Conservation (phyloP, 345 rosid species). For the Populus pruinosa region DNA sequence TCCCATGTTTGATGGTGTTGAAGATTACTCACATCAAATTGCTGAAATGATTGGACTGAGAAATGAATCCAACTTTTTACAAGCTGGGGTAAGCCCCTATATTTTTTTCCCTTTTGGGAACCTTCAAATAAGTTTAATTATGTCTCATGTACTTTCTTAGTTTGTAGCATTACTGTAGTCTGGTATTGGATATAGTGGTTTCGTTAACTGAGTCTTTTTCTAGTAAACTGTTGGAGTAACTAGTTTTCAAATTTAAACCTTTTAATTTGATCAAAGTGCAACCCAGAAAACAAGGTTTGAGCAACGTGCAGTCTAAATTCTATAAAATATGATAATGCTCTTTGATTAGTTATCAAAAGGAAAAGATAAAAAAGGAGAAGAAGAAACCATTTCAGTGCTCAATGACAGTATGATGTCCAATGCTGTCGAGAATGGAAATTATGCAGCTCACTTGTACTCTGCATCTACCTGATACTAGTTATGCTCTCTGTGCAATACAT, state of each 20-base stretch:
- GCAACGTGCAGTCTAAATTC: background rate
- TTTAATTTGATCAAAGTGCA: background rate
- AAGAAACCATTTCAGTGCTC: background rate
- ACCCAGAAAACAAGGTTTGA: background rate
- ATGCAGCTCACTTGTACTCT: background rate
- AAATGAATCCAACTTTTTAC: constrained; percentile 71
- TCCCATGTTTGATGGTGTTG: constrained; percentile 83
- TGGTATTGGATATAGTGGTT: background rate
- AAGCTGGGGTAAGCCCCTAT: constrained; percentile 74
- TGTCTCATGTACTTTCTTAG: background rate
- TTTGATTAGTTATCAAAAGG: background rate
- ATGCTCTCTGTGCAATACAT: background rate
- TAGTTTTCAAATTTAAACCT: background rate
- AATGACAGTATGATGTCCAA: background rate
- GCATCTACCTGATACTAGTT: background rate
- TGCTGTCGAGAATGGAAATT: background rate
- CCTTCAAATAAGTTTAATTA: background rate
- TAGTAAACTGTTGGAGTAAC: background rate
- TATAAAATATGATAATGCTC: background rate
- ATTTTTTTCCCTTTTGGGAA: background rate
- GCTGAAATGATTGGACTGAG: constrained; percentile 94
- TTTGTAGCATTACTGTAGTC: background rate
- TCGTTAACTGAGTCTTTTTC: background rate
- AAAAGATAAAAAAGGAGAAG: background rate
- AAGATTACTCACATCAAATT: constrained; percentile 97